A percentile compares a stretch with the other conserved stretches of the same genome.
Evolutionary conservation across 441 rosid genomes (phyloP).

Genomic region (Biscutella laevigata): DNA sequence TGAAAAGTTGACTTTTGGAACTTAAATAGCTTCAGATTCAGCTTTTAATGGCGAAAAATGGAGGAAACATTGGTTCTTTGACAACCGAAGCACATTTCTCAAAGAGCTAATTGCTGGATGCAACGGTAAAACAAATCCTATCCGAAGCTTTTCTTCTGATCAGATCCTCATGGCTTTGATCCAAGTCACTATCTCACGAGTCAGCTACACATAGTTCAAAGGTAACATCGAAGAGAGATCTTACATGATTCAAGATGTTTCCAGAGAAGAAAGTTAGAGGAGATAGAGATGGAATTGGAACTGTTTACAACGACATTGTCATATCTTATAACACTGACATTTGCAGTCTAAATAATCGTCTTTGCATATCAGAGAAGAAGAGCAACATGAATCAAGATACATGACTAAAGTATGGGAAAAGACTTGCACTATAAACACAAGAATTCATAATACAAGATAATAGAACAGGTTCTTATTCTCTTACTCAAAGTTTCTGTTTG

Average conservation of each 20-base stretch:
- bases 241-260: neutral
- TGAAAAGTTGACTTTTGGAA: neutral
- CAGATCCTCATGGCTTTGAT: constrained; percentile 14
- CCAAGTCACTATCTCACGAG: neutral
- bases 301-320: constrained; percentile 14
- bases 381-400: too few species aligned
- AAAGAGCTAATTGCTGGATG: constrained; percentile 24
- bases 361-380: too few species aligned
- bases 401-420: too few species aligned
- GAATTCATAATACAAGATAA: too few species aligned
- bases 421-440: too few species aligned
- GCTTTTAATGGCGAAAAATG: neutral
- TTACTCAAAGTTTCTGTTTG: too few species aligned
- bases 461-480: too few species aligned
- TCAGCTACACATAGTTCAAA: neutral
- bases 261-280: neutral
- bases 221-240: constrained; percentile 3
- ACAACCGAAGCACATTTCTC: constrained; percentile 16
- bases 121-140: constrained; percentile 25
- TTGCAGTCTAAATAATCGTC: too few species aligned
- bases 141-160: constrained; percentile 18
- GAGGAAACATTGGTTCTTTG: neutral
- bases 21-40: neutral
- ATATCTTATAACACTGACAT: too few species aligned
- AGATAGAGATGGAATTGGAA: neutral